Evolutionary conservation across 306 rosid genomes (phyloP), one percentile per base, ranked within the genome.

Genomic region (Adenanthera pavonina): DNA sequence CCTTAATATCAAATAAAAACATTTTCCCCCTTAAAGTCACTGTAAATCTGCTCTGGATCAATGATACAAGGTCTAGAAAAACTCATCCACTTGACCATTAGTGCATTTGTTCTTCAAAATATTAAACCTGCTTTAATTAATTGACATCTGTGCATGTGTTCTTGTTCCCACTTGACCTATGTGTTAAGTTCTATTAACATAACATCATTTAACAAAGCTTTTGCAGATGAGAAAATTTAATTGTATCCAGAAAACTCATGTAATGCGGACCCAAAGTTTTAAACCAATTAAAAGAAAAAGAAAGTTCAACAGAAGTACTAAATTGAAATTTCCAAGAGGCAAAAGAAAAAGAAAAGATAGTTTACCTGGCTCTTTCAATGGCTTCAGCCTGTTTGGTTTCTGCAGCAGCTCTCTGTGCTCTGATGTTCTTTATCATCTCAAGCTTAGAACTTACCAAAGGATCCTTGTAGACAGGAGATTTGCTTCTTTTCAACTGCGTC

Each of bases 401-500:
- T 44, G 73, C 83, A 20, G 87, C 82, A 70, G 92, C 92, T 81
- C 99, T 88, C 84, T 91, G 88, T 75, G 97, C 98, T 87, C 99
- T 87, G 81, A 95, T 84, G 79, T 85, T 93, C 77, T 86, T 93
- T 81, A 95, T 87, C 98, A 95, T 92, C 88, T 92, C 93, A 86
- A 95, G 92, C 88, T 95, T 95, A 9, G 93, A 93, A 83, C 91
- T 87, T 47, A 85, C 96, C 79, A 89, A 68, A 78, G 99, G 99
- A 88, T 95, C 99, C 87, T 89, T 95, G 83, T 87, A 93, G 78
- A 69, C 81, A 33, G 97, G 97, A 81, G 88, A 82, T 68, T 78
- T 88, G 56, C 83, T 84, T 89, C 84, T 91, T 87, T 86, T 88
- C 65, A 68, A 46, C 77, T 25, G 78, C 70, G 48, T n/a, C 16